Percentiles rank a stretch among this genome's conserved stretches.
phyloP scores from a whole-genome alignment of 139 green algal genomes.

The Pleodorina starrii region DNA sequence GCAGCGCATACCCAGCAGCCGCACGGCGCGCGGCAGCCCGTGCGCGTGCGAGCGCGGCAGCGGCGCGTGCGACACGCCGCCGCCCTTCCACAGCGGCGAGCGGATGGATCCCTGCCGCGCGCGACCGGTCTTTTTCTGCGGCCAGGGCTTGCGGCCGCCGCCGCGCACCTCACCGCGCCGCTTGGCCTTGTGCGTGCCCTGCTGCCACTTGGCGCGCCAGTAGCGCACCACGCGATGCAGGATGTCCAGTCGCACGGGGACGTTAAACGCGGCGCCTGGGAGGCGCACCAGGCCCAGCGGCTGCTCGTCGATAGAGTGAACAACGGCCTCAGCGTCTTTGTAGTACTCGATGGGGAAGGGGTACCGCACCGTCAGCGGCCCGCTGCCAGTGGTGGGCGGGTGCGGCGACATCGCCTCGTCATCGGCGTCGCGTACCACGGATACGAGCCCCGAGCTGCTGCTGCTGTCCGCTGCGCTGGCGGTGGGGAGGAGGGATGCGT shows the following conservation, averaged over 20 bases:
- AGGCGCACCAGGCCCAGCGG: constrained; percentile 44
- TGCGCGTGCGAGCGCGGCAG: constrained; percentile 82
- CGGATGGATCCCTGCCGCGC: constrained; percentile 89
- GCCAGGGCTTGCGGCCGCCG: constrained; percentile 95
- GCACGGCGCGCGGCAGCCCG: constrained; percentile 64
- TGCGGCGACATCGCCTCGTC: constrained; percentile 36
- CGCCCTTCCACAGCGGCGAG: constrained; percentile 85
- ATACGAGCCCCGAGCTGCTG: no score
- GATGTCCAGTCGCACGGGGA: constrained; percentile 85
- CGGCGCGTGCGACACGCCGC: constrained; percentile 85
- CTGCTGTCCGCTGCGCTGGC: background rate
- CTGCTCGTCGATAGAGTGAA: constrained; percentile 54
- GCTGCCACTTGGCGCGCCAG: constrained; percentile 89
- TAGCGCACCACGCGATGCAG: constrained; percentile 91
- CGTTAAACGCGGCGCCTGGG: constrained; percentile 70
- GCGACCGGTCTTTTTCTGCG: constrained; percentile 96
- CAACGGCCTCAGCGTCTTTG: constrained; percentile 42
- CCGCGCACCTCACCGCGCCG: constrained; percentile 83
- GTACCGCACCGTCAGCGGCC: constrained; percentile 54
- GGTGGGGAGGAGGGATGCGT: background rate
- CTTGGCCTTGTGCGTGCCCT: constrained; percentile 89
- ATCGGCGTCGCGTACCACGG: background rate
- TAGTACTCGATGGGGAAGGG: constrained; percentile 50
- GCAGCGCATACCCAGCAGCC: constrained; percentile 83
- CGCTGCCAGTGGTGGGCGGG: constrained; percentile 16